Conservation (phyloP, 805 yeast species). For the Suhomyces faveliae region DNA sequence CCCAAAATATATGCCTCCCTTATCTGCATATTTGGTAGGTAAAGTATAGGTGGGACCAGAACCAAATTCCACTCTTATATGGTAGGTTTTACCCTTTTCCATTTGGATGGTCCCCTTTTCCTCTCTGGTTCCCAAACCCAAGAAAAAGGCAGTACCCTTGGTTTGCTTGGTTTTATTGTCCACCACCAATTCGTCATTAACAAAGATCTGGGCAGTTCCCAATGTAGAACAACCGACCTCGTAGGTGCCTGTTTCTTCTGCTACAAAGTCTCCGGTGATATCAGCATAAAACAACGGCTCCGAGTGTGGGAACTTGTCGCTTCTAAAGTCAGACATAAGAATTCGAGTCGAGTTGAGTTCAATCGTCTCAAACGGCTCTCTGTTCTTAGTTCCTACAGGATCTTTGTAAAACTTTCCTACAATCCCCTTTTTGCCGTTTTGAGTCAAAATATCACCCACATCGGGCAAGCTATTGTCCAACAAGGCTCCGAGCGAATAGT, state of each 20-base stretch:
- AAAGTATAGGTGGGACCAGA: slow-evolving; percentile 41
- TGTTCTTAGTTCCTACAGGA: slow-evolving; percentile 19
- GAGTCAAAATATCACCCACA: slow-evolving; percentile 19
- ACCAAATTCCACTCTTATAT: slow-evolving; percentile 50
- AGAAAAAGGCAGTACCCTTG: slow-evolving; percentile 49
- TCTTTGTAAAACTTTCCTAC: slow-evolving; percentile 24
- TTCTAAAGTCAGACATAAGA: slow-evolving; percentile 19
- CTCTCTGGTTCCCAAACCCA: slow-evolving; percentile 54
- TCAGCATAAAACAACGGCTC: slow-evolving; percentile 42
- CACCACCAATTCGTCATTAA: slow-evolving; percentile 52
- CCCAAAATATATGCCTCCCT: slow-evolving; percentile 28
- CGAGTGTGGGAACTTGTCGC: slow-evolving; percentile 18
- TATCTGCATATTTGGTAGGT: slow-evolving; percentile 13
- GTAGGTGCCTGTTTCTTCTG: slow-evolving; percentile 49
- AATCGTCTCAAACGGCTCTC: slow-evolving; percentile 26
- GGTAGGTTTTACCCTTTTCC: slow-evolving; percentile 45
- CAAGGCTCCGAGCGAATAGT: slow-evolving; percentile 33
- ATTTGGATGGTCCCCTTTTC: slow-evolving; percentile 38
- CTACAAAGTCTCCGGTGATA: slow-evolving; percentile 42
- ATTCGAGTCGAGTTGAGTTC: slow-evolving; percentile 14
- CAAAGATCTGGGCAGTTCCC: slow-evolving; percentile 56
- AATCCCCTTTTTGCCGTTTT: slow-evolving; percentile 28
- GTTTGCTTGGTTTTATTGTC: slow-evolving; percentile 56
- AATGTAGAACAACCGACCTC: slow-evolving; percentile 50
- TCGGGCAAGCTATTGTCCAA: slow-evolving; percentile 33